Evolutionary conservation across 164 flowering plant species (phyloP).

Genomic region (Tinospora cordifolia): DNA sequence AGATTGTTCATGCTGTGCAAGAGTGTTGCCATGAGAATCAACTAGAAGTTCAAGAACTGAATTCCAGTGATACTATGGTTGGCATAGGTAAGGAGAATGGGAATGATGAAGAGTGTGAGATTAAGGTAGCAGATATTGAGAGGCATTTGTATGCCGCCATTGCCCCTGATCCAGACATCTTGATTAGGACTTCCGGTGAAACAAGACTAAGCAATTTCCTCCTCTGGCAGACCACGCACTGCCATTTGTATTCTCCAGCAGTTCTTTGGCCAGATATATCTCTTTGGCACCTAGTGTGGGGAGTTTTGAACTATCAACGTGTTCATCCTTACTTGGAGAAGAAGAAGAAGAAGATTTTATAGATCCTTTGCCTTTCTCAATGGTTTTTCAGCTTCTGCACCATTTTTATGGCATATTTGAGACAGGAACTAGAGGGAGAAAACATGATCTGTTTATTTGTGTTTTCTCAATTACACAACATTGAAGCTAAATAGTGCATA

Average conservation of each 20-base stretch:
- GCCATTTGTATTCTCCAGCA: slow-evolving; percentile 26
- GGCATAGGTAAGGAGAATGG: background rate
- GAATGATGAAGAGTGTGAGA: background rate
- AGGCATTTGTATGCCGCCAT: slow-evolving; percentile 33
- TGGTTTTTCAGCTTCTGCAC: background rate
- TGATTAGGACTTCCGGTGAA: slow-evolving; percentile 43
- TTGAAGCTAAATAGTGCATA: background rate
- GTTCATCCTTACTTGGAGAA: slow-evolving; percentile 20
- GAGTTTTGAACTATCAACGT: slow-evolving; percentile 32
- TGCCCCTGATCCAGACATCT: slow-evolving; percentile 41
- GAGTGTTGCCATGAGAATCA: slow-evolving; percentile 33
- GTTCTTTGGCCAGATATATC: slow-evolving; percentile 48
- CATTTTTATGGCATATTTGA: too few relatives aligned
- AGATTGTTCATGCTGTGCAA: slow-evolving; percentile 52
- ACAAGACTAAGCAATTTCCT: slow-evolving; percentile 46
- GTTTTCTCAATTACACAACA: background rate
- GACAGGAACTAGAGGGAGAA: too few relatives aligned
- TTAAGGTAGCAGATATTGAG: slow-evolving; percentile 28
- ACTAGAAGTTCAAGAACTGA: slow-evolving; percentile 10
- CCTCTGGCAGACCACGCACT: slow-evolving; percentile 34
- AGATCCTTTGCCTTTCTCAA: background rate
- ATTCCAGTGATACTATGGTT: background rate
- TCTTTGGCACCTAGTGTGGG: slow-evolving; percentile 37
- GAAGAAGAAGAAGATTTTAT: background rate
- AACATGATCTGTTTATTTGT: background rate